These are phyloP conservation scores for Aspergillus jensenii DNA, from an alignment of 2,329 filamentous ascomycete species.

Conservation along the genomic window DNA sequence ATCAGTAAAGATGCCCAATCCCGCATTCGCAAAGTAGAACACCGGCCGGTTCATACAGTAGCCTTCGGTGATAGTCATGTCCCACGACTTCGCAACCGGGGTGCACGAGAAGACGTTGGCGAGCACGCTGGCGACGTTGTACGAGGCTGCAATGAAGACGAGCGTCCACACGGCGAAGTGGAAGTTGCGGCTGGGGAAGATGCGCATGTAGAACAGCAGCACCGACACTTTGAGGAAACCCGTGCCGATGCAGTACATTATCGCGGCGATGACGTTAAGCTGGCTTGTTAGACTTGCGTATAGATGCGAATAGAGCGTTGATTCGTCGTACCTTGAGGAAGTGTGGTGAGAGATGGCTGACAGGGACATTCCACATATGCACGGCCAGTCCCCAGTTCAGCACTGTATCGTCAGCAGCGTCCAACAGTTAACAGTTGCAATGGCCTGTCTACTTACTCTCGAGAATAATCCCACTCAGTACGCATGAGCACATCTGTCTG, in stretches of 20 bases:
- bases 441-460: conserved; percentile 20
- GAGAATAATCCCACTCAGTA: conserved; percentile 22
- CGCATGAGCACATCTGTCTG: conserved; percentile 21
- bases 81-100: conserved; percentile 28
- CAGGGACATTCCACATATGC: conserved; percentile 31
- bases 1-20: conserved; percentile 29
- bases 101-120: conserved; percentile 28
- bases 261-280: conserved; percentile 28
- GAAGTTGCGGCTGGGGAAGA: conserved; percentile 29
- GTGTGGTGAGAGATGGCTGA: conserved; percentile 18
- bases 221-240: conserved; percentile 34
- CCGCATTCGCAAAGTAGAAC: conserved; percentile 32
- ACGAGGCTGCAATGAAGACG: conserved; percentile 26
- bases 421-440: neutral
- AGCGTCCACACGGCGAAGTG: conserved; percentile 24
- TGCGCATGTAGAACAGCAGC: conserved; percentile 29
- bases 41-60: conserved; percentile 28
- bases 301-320: neutral
- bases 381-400: conserved; percentile 28
- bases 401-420: conserved; percentile 17
- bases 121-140: conserved; percentile 27
- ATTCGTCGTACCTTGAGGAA: conserved; percentile 22
- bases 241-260: conserved; percentile 30
- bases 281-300: conserved; percentile 8
- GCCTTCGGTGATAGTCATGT: conserved; percentile 18